Evolutionary conservation across 73 alveolate genomes (phyloP), one percentile per base, ranked within the genome.

Genomic region (Paramecium tetraurelia): DNA sequence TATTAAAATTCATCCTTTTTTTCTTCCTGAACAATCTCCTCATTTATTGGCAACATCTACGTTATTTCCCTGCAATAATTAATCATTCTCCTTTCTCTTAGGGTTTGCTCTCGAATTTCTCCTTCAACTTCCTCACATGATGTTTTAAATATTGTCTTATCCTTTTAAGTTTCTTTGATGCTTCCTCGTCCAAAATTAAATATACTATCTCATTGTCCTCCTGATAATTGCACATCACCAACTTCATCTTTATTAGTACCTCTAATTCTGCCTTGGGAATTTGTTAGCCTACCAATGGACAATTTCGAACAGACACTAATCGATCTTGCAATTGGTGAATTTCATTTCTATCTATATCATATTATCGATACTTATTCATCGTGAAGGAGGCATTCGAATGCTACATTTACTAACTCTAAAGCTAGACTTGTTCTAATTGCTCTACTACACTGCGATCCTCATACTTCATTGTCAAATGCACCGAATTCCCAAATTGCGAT

Each of bases 401-500:
- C 18, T 16, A 31, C 40, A 20, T 18, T 35, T 31, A 12, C 10
- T 16, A 38, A 29, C 12, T 38, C 35, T 72, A 4, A 12, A 36
- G 18, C 24, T 72, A 43, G 6, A 36, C 59, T 36, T 12, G 2
- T 40, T 72, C 86, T 2, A 12, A 7, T 3, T 36, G 38, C 40
- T 38, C 57, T 72, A 72, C 59, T 72, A 38, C 63, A 72, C 86
- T 72, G 1, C 57, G 36, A 72, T 72, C 86, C 10, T 72, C 58
- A 16, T 29, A 20, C 40, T 72, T 43, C 46, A 36, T 35, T 35
- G 57, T 20, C 59, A 72, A 38, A 21, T 35, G n/a, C 8, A 72
- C 27, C 14, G 22, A 58, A 92, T 92, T 72, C 31, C 95, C 97
- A 11, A 36, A 46, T 27, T 92, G 77, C 85, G 71, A 87, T 85